Percentiles rank a stretch among this genome's conserved stretches.
These are phyloP conservation scores for Zarea fungicola DNA, from an alignment of 2,329 filamentous ascomycete species.

Conservation along the genomic window DNA sequence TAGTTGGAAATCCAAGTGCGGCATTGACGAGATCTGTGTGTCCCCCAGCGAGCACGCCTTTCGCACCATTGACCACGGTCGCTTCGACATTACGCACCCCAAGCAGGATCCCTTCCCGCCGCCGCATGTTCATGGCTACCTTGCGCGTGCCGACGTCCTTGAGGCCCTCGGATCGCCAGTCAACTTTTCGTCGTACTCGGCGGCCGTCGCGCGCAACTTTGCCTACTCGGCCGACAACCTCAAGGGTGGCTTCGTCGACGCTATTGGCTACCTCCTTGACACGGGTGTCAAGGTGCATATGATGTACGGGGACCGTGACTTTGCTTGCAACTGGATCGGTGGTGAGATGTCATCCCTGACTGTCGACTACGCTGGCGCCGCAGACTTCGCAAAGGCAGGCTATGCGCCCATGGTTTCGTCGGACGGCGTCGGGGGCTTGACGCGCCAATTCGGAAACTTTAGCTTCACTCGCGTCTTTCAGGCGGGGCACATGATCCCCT, in stretches of 20 bases:
- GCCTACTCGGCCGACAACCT: conserved; percentile 57
- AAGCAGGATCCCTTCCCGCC: conserved; percentile 57
- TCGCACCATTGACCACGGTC: conserved; percentile 45
- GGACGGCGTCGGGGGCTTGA: conserved; percentile 58
- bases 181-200: conserved; percentile 46
- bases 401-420: conserved; percentile 67
- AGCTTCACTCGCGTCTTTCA: conserved; percentile 62
- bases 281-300: conserved; percentile 64
- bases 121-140: conserved; percentile 54
- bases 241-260: conserved; percentile 41
- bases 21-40: conserved; percentile 45
- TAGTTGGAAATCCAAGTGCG: conserved; percentile 31
- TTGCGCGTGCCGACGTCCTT: conserved; percentile 53
- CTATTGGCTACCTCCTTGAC: conserved; percentile 55
- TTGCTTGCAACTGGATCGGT: conserved; percentile 61
- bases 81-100: conserved; percentile 57
- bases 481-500: conserved; percentile 57
- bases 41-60: conserved; percentile 53
- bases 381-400: conserved; percentile 53
- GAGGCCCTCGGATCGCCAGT: conserved; percentile 56
- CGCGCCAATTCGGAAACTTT: conserved; percentile 70
- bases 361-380: conserved; percentile 44
- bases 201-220: conserved; percentile 46
- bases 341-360: conserved; percentile 64
- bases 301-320: conserved; percentile 61